A percentile compares a stretch with the other conserved stretches of the same genome.
Evolutionary conservation across 2,329 filamentous ascomycete genomes (phyloP).

Genomic region (Claviceps sp.): DNA sequence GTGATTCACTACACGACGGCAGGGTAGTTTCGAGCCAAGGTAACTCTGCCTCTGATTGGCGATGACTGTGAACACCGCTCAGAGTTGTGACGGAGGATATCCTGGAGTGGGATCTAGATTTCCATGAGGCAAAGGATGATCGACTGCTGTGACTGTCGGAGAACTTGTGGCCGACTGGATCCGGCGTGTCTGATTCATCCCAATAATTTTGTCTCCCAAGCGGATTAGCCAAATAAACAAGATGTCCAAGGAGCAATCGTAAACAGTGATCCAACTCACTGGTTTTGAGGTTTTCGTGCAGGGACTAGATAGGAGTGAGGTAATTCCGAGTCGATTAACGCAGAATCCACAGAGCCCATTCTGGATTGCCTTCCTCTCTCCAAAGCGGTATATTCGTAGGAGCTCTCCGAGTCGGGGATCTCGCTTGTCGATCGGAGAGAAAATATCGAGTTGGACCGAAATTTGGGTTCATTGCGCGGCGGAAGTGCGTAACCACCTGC

Average conservation of each 20-base stretch:
- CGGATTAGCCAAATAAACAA: neutral
- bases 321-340: constrained; percentile 4
- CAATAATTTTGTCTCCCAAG: constrained; percentile 2
- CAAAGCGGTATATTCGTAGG: constrained; percentile 8
- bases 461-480: constrained; percentile 25
- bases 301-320: neutral
- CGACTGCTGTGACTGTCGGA: constrained; percentile 41
- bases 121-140: constrained; percentile 34
- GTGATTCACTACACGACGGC: constrained; percentile 13
- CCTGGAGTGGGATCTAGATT: constrained; percentile 35
- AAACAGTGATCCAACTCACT: constrained; percentile 1
- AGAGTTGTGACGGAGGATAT: constrained; percentile 41
- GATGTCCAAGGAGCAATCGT: neutral
- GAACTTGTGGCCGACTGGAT: constrained; percentile 14
- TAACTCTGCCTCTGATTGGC: constrained; percentile 22
- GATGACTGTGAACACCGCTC: constrained; percentile 25
- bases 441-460: constrained; percentile 11
- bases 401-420: constrained; percentile 10
- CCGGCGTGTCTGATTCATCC: constrained; percentile 4
- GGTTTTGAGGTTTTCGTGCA: neutral
- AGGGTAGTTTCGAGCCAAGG: constrained; percentile 24
- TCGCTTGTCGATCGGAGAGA: constrained; percentile 14
- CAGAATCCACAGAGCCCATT: constrained; percentile 19
- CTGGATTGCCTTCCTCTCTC: constrained; percentile 16
- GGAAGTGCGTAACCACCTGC: constrained; percentile 36